phyloP scores from a whole-genome alignment of 164 flowering plant species.

The Chimonanthus praecox region DNA sequence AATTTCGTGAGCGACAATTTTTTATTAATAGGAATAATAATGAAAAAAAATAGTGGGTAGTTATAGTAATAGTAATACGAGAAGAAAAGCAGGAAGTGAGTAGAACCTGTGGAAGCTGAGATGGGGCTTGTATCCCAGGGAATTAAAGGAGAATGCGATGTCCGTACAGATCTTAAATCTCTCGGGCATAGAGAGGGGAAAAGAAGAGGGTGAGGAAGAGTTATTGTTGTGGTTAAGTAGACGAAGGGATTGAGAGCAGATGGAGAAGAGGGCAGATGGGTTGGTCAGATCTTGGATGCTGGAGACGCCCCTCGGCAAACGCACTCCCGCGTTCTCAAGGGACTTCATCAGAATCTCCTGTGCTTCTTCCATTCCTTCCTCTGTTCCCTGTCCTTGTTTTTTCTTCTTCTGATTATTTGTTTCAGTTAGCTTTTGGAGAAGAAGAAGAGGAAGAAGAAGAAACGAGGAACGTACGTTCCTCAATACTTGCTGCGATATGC shows the following conservation, averaged over 20 bases:
- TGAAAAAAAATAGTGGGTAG: no score
- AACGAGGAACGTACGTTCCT: no score
- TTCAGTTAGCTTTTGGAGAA: no score
- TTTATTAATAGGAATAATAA: background rate
- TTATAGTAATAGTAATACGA: no score
- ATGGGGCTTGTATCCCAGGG: constrained; percentile 56
- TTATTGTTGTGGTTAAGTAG: no score
- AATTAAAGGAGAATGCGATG: constrained; percentile 37
- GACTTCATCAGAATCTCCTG: constrained; percentile 47
- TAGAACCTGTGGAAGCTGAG: constrained; percentile 65
- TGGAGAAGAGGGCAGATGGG: constrained; percentile 39
- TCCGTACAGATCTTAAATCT: constrained; percentile 51
- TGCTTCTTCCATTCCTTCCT: constrained; percentile 52
- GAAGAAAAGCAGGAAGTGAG: background rate
- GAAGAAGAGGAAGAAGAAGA: no score
- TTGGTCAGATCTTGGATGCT: constrained; percentile 36
- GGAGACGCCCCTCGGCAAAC: constrained; percentile 39
- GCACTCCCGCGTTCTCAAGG: constrained; percentile 38
- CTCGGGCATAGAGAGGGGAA: constrained; percentile 41
- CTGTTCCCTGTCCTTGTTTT: background rate
- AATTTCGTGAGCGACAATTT: background rate
- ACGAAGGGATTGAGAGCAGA: constrained; percentile 52
- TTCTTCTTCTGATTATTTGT: background rate
- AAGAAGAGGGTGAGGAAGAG: constrained; percentile 20
- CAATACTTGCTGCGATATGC: no score